These are phyloP conservation scores for Botrytis paeoniae DNA, from an alignment of 2,329 filamentous ascomycete genomes.

Conservation along the genomic window DNA sequence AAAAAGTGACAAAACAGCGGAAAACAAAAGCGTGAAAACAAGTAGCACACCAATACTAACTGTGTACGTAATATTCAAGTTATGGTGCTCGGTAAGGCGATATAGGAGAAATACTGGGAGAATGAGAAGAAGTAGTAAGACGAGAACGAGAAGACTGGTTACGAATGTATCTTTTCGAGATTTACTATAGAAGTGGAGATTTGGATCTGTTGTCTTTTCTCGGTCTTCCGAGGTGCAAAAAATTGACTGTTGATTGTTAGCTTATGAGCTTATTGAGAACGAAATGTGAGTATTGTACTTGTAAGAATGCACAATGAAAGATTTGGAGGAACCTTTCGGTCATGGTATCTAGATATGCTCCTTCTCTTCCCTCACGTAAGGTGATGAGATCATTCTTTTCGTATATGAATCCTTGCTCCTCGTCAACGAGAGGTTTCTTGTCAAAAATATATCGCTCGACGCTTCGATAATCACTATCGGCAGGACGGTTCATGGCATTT, in stretches of 20 bases:
- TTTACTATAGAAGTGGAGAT: constrained; percentile 16
- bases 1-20: constrained; percentile 26
- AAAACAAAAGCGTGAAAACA: constrained; percentile 29
- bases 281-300: not conserved
- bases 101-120: constrained; percentile 27
- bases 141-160: not conserved
- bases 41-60: constrained; percentile 27
- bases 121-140: constrained; percentile 13
- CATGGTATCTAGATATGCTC: constrained; percentile 41
- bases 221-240: constrained; percentile 21
- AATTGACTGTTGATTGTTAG: constrained; percentile 7
- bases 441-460: constrained; percentile 34
- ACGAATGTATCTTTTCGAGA: constrained; percentile 16
- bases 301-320: constrained; percentile 20
- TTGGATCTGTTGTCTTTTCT: constrained; percentile 1
- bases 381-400: constrained; percentile 43
- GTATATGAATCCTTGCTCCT: constrained; percentile 38
- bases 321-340: constrained; percentile 36
- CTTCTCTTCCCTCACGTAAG: constrained; percentile 40
- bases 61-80: constrained; percentile 17
- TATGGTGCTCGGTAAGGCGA: constrained; percentile 7
- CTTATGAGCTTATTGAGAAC: not conserved
- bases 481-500: constrained; percentile 35
- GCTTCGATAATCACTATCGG: constrained; percentile 37
- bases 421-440: constrained; percentile 26